Evolutionary conservation across 2,329 filamentous ascomycete genomes (phyloP).

Genomic region (Clonostachys byssicola): DNA sequence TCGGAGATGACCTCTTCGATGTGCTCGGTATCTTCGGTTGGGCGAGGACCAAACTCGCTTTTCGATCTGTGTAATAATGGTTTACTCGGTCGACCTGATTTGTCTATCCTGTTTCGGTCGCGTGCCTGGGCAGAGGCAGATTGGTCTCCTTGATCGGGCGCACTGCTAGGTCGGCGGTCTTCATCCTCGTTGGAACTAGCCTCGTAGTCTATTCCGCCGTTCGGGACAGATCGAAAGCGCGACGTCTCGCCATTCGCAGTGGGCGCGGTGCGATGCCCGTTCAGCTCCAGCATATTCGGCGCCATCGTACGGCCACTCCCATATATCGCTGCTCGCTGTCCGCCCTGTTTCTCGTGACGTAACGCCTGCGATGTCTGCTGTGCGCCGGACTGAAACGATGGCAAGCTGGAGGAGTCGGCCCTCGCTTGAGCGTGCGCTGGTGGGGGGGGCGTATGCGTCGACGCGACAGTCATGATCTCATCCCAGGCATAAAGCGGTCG

Average conservation of each 20-base stretch:
- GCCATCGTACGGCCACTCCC: no score
- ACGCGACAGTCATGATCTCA: conserved; percentile 3
- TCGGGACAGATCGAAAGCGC: conserved; percentile 14
- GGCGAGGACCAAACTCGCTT: conserved; percentile 46
- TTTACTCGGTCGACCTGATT: conserved; percentile 34
- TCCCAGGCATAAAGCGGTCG: neutral
- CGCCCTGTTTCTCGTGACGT: no score
- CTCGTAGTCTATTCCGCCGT: conserved; percentile 20
- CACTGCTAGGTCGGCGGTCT: conserved; percentile 38
- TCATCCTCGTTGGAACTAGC: conserved; percentile 16
- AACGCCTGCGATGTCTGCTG: no score
- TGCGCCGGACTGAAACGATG: no score
- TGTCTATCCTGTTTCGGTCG: conserved; percentile 27
- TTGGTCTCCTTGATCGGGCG: conserved; percentile 33
- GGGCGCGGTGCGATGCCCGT: conserved; percentile 16
- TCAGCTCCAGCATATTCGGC: conserved; percentile 13
- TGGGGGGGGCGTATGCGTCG: conserved; percentile 1
- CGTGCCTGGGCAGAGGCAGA: conserved; percentile 11
- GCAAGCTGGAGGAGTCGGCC: no score
- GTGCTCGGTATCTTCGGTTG: conserved; percentile 31
- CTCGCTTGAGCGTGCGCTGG: neutral
- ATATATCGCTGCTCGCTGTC: no score
- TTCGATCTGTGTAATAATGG: conserved; percentile 51
- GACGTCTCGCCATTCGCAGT: conserved; percentile 20
- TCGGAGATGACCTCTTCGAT: conserved; percentile 42